These are phyloP conservation scores for Lactarius hatsudake DNA, from an alignment of 768 basidiomycete species.

Conservation along the genomic window DNA sequence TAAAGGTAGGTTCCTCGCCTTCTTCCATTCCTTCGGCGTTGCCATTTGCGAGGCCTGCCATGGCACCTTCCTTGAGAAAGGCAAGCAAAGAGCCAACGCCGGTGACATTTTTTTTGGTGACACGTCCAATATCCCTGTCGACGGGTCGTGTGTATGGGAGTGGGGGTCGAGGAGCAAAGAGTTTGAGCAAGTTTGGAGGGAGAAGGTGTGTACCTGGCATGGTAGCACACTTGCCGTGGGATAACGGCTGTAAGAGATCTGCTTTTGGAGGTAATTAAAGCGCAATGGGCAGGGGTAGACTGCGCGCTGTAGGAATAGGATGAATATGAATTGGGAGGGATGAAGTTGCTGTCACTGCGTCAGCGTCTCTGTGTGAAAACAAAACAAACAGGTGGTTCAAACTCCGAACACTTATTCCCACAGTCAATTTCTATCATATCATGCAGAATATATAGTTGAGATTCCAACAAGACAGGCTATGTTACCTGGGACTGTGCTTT, in stretches of 20 bases:
- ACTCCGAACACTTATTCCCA: background rate
- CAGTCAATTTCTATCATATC: background rate
- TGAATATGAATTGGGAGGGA: background rate
- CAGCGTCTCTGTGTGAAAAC: no score
- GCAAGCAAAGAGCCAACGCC: slow-evolving; percentile 78
- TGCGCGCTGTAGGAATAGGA: slow-evolving; percentile 16
- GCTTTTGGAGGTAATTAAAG: slow-evolving; percentile 12
- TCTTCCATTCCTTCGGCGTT: slow-evolving; percentile 73
- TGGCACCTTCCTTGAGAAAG: slow-evolving; percentile 73
- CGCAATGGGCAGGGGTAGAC: background rate
- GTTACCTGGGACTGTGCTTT: background rate
- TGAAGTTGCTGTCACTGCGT: background rate
- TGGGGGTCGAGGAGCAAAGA: slow-evolving; percentile 91
- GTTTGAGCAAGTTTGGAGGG: slow-evolving; percentile 93
- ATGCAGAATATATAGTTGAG: background rate
- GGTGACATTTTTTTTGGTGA: slow-evolving; percentile 61
- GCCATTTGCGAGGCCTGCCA: slow-evolving; percentile 61
- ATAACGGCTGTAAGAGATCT: background rate
- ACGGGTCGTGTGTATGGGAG: slow-evolving; percentile 84
- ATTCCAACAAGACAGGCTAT: slow-evolving; percentile 19
- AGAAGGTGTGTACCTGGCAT: slow-evolving; percentile 82
- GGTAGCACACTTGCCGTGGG: slow-evolving; percentile 17
- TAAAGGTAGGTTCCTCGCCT: slow-evolving; percentile 77
- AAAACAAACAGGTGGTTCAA: background rate
- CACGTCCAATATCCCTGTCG: slow-evolving; percentile 76